Percentiles rank a stretch among this genome's conserved stretches.
Evolutionary conservation across 306 rosid genomes (phyloP).

Genomic region (Coriaria nepalensis): DNA sequence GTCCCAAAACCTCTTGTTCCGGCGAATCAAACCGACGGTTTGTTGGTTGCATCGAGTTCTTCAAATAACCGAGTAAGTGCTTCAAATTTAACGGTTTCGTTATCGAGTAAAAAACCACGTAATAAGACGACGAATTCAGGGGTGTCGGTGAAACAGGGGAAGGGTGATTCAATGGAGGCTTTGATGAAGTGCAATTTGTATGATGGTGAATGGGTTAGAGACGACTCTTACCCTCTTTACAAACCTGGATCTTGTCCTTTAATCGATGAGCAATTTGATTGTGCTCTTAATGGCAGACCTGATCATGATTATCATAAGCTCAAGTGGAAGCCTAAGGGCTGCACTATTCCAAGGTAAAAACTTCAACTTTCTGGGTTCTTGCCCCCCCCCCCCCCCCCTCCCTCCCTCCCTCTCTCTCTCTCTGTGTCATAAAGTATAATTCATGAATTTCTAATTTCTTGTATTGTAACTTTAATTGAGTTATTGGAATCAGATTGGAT

Average conservation of each 20-base stretch:
- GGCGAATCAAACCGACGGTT: conserved; percentile 6
- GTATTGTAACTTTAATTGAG: neutral
- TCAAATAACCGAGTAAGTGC: conserved; percentile 4
- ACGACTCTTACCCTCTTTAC: conserved; percentile 62
- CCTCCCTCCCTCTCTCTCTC: no score
- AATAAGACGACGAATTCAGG: conserved; percentile 15
- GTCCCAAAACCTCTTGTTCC: conserved; percentile 6
- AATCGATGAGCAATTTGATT: conserved; percentile 77
- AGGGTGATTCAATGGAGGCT: conserved; percentile 33
- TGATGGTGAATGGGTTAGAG: conserved; percentile 74
- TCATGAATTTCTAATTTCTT: neutral
- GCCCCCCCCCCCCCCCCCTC: no score
- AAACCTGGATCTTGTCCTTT: conserved; percentile 64
- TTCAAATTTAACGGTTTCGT: conserved; percentile 31
- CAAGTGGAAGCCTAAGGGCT: conserved; percentile 83
- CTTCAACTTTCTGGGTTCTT: neutral
- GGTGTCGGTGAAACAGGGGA: conserved; percentile 22
- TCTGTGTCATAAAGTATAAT: neutral
- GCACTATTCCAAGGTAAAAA: conserved; percentile 68
- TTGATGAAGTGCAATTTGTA: conserved; percentile 63
- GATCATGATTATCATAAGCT: conserved; percentile 52
- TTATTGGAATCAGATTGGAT: conserved; percentile 38
- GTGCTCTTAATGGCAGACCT: conserved; percentile 69
- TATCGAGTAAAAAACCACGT: conserved; percentile 18
- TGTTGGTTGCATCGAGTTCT: neutral